phyloP scores from a whole-genome alignment of 345 rosid genomes.

The Sonneratia alba region DNA sequence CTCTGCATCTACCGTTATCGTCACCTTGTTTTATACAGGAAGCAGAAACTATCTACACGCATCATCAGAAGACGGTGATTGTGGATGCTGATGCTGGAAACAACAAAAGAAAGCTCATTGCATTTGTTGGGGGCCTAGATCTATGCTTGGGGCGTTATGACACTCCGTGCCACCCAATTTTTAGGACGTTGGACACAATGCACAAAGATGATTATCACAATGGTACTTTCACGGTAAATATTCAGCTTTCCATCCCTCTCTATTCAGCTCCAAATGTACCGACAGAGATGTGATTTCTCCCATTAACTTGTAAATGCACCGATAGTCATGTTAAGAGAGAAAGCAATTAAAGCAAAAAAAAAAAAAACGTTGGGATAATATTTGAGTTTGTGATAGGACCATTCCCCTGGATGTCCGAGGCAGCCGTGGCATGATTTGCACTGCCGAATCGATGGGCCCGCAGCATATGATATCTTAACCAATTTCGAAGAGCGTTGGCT shows the following conservation, averaged over 20 bases:
- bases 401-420: conserved; percentile 59
- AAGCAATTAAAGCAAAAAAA: not conserved
- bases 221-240: conserved; percentile 40
- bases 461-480: conserved; percentile 75
- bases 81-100: conserved; percentile 15
- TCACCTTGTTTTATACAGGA: conserved; percentile 18
- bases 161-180: conserved; percentile 10
- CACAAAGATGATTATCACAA: conserved; percentile 15
- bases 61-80: conserved; percentile 16
- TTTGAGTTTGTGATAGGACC: conserved; percentile 27
- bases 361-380: not conserved
- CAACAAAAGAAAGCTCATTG: conserved; percentile 13
- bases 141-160: conserved; percentile 16
- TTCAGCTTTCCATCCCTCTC: not conserved
- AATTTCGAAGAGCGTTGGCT: conserved; percentile 92
- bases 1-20: not conserved
- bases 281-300: not conserved
- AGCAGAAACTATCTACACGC: conserved; percentile 10
- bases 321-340: no score
- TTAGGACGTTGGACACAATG: conserved; percentile 10
- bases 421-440: conserved; percentile 98
- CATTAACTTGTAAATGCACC: not conserved
- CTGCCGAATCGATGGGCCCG: conserved; percentile 76
- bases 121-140: conserved; percentile 17
- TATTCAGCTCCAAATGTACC: not conserved